Conservation (phyloP, 2,329 filamentous ascomycete species). For the Apiospora hydei region DNA sequence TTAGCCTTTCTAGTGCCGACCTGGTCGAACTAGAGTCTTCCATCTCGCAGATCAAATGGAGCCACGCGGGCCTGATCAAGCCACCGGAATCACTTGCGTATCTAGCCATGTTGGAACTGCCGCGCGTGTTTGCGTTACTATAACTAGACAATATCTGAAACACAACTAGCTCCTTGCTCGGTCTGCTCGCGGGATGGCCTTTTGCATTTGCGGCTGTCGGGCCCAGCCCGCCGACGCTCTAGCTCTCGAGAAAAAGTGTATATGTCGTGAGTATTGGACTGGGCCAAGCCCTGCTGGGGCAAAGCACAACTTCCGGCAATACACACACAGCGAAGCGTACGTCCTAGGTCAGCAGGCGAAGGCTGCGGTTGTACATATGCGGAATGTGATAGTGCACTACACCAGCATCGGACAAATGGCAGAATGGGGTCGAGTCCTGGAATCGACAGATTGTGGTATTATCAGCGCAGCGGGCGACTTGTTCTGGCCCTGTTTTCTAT, state of each 20-base stretch:
- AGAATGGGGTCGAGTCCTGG: background rate
- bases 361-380: background rate
- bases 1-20: constrained; percentile 7
- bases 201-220: background rate
- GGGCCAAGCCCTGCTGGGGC: background rate
- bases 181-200: background rate
- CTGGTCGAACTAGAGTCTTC: constrained; percentile 1
- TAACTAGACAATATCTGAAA: constrained; percentile 4
- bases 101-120: constrained; percentile 12
- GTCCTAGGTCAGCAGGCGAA: background rate
- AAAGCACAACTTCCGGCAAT: background rate
- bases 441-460: background rate
- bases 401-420: background rate
- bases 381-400: background rate
- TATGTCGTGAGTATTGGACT: background rate
- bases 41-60: background rate
- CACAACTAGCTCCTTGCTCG: constrained; percentile 1
- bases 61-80: constrained; percentile 14
- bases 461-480: background rate
- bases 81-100: background rate
- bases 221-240: background rate
- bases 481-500: background rate
- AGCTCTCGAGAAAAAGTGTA: background rate
- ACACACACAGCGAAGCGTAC: constrained; percentile 1
- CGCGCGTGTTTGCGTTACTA: constrained; percentile 16